Conservation (phyloP, 2,329 filamentous ascomycete genomes). For the Bisporella sp. region DNA sequence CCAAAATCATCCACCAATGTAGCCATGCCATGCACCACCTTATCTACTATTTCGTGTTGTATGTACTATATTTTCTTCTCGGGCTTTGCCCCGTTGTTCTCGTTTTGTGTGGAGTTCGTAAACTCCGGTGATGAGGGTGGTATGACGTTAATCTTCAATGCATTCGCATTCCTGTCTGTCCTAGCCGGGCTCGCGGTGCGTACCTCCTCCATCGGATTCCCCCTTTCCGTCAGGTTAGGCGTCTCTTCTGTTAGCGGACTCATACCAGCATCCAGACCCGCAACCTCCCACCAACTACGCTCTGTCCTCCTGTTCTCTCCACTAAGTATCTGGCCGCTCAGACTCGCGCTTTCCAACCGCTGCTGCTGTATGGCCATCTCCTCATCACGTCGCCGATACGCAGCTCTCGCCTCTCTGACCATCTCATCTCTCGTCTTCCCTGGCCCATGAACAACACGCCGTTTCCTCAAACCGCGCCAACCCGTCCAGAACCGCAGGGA, state of each 20-base stretch:
- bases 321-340: slow-evolving; percentile 5
- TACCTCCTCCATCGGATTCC: background rate
- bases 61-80: background rate
- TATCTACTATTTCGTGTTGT: background rate
- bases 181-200: background rate
- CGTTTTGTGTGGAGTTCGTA: background rate
- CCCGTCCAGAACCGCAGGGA: slow-evolving; percentile 28
- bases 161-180: background rate
- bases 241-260: slow-evolving; percentile 20
- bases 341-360: slow-evolving; percentile 24
- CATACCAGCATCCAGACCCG: slow-evolving; percentile 15
- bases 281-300: slow-evolving; percentile 29
- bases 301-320: slow-evolving; percentile 16
- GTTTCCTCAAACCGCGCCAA: slow-evolving; percentile 15
- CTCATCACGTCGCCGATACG: slow-evolving; percentile 40
- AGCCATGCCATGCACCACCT: too few species aligned
- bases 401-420: slow-evolving; percentile 41
- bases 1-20: too few species aligned
- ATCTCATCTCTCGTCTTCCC: slow-evolving; percentile 47
- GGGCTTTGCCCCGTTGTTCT: background rate
- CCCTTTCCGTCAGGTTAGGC: background rate
- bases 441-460: slow-evolving; percentile 28
- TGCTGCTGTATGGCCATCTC: slow-evolving; percentile 31
- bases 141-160: background rate
- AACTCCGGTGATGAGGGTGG: background rate